A percentile compares a stretch with the other conserved stretches of the same genome.
Conservation (phyloP, 345 rosid species). For the Trapa incisa region DNA sequence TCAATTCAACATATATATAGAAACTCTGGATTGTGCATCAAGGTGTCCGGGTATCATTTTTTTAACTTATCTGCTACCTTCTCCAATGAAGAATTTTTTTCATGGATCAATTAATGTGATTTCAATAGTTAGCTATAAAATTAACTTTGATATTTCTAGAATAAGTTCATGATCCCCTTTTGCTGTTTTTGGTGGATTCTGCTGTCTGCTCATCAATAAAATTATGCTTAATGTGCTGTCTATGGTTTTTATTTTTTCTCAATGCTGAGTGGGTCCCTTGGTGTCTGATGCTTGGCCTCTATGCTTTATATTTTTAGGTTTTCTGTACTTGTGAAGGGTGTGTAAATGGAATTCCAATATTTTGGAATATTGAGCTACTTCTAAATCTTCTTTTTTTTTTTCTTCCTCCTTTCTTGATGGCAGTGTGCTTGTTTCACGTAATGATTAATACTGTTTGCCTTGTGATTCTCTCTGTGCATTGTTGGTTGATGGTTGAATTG, state of each 20-base stretch:
- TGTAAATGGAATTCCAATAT: conserved; percentile 47
- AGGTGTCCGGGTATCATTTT: background rate
- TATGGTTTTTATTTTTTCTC: conserved; percentile 6
- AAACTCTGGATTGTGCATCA: background rate
- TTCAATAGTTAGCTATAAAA: conserved; percentile 16
- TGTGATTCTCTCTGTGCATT: conserved; percentile 18
- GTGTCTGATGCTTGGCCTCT: conserved; percentile 44
- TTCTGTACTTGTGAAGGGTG: conserved; percentile 33
- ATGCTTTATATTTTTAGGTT: conserved; percentile 25
- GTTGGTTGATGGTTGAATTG: conserved; percentile 1
- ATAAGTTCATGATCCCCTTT: conserved; percentile 1
- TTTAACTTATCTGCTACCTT: background rate
- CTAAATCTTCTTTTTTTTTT: conserved; percentile 4
- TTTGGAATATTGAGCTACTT: conserved; percentile 9
- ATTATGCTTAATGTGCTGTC: conserved; percentile 10
- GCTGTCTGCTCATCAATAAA: conserved; percentile 6
- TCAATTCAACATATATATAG: too few species aligned
- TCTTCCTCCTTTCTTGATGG: conserved; percentile 15
- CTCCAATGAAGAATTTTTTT: conserved; percentile 21
- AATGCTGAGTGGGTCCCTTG: conserved; percentile 15
- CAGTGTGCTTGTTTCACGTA: conserved; percentile 43
- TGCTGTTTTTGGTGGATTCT: conserved; percentile 12
- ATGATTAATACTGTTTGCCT: conserved; percentile 23
- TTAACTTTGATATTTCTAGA: conserved; percentile 27
- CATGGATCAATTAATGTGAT: conserved; percentile 16